Evolutionary conservation across 75 land plant species (phyloP), one percentile per base, ranked within the genome.

Genomic region (Pinus albicaulis): DNA sequence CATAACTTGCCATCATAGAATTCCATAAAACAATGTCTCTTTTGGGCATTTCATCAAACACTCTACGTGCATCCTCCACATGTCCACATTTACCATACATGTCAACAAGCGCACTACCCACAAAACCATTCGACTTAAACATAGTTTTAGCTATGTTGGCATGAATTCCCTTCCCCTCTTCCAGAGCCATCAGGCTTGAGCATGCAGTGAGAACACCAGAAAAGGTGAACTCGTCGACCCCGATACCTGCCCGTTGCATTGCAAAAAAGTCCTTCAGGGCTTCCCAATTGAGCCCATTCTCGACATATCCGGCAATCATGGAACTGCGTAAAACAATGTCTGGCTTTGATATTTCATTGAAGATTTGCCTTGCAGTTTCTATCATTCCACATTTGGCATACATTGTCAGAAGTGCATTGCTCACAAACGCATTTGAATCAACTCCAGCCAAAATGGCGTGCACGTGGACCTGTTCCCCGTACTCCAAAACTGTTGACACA

Each of bases 301-400:
- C 73, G 4, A 73, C 79, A 24, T 85, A 77, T 60, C 92, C 90
- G 48, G 76, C 71, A 85, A 90, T 85, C 90, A 90, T 74, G 3
- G 87, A 64, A 14, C 85, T 88, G 56, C 80, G 80, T 10, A 85
- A 69, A 19, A 86, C 90, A 74, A 78, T 82, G 78, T 91, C 84
- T 7, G 74, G 86, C n/a, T 81, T 59, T 2, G 68, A 7, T 76
- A 88, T 62, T 16, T 28, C 74, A 55, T 76, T 76, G 71, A 86
- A 86, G 23, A 77, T 59, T 25, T 17, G 25, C 28, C 81, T 57
- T 3, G 88, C 86, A 59, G 78, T 82, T 23, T 10, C 63, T 2
- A 82, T 55, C 36, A 59, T 20, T 61, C 77, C 79, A 59, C 82
- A 82, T 72, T 84, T 91, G 5, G 83, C 72, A 76, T 91, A 91